A percentile compares a stretch with the other conserved stretches of the same genome.
Conservation (phyloP, 2,329 filamentous ascomycete genomes). For the Zelopaecilomyces penicillatus region DNA sequence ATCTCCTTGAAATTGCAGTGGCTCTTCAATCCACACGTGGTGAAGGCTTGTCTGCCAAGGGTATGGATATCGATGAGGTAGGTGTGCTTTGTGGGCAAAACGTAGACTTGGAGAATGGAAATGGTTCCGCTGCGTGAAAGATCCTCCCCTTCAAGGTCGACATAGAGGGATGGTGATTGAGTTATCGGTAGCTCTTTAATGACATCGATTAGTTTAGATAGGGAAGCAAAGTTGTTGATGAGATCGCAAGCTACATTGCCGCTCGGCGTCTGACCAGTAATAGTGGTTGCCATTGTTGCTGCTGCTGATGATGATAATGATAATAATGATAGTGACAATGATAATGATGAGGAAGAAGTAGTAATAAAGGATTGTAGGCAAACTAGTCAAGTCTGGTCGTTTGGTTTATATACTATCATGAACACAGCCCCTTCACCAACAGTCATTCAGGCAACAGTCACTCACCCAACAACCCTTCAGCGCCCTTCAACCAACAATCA, state of each 20-base stretch:
- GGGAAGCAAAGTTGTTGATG: slow-evolving; percentile 2
- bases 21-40: background rate
- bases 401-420: too few species aligned
- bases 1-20: slow-evolving; percentile 26
- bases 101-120: slow-evolving; percentile 34
- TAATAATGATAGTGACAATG: too few species aligned
- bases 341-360: too few species aligned
- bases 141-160: slow-evolving; percentile 41
- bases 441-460: too few species aligned
- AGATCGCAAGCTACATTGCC: background rate
- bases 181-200: slow-evolving; percentile 10
- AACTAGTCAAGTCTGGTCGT: too few species aligned
- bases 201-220: background rate
- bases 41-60: slow-evolving; percentile 30
- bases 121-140: slow-evolving; percentile 34
- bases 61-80: slow-evolving; percentile 38
- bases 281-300: too few species aligned
- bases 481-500: too few species aligned
- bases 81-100: slow-evolving; percentile 18
- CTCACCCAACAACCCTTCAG: too few species aligned
- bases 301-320: too few species aligned
- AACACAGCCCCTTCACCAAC: too few species aligned
- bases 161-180: slow-evolving; percentile 29
- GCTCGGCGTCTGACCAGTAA: too few species aligned
- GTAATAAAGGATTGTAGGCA: too few species aligned